Percentiles rank a stretch among this genome's conserved stretches.
phyloP scores from a whole-genome alignment of 306 rosid genomes.

The Inga leiocalycina region DNA sequence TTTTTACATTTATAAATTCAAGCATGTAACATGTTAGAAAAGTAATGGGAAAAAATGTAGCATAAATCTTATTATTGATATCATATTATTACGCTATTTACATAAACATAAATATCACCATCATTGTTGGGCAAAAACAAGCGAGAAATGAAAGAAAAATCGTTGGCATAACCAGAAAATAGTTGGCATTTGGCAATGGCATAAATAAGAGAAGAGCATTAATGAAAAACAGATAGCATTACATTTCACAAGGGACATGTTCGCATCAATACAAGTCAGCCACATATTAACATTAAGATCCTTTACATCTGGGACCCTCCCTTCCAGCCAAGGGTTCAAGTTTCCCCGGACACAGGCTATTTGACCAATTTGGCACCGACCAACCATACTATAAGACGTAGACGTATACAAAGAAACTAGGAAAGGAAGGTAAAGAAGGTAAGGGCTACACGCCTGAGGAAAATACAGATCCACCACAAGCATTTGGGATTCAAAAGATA shows the following conservation, averaged over 20 bases:
- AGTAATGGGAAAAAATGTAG: background rate
- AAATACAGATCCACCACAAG: slow-evolving; percentile 45
- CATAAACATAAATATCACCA: too few species aligned
- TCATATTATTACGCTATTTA: too few species aligned
- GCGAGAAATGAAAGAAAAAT: background rate
- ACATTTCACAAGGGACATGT: slow-evolving; percentile 51
- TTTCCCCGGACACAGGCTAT: slow-evolving; percentile 58
- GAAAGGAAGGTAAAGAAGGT: slow-evolving; percentile 31
- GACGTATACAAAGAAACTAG: slow-evolving; percentile 65
- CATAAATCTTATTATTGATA: too few species aligned
- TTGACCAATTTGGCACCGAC: slow-evolving; percentile 59
- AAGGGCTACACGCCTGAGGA: slow-evolving; percentile 34
- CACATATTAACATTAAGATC: slow-evolving; percentile 58
- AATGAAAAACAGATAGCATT: slow-evolving; percentile 50
- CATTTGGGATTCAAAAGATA: slow-evolving; percentile 35
- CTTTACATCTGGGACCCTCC: slow-evolving; percentile 55
- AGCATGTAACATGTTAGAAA: background rate
- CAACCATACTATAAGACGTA: slow-evolving; percentile 70
- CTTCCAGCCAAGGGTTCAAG: slow-evolving; percentile 66
- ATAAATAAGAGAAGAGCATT: slow-evolving; percentile 22
- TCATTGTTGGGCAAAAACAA: too few species aligned
- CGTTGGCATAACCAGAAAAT: background rate
- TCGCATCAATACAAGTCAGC: slow-evolving; percentile 46
- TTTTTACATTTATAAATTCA: background rate
- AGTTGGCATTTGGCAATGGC: background rate